These are phyloP conservation scores for Ogataea pignaliae DNA, from an alignment of 805 yeast species.

Conservation along the genomic window DNA sequence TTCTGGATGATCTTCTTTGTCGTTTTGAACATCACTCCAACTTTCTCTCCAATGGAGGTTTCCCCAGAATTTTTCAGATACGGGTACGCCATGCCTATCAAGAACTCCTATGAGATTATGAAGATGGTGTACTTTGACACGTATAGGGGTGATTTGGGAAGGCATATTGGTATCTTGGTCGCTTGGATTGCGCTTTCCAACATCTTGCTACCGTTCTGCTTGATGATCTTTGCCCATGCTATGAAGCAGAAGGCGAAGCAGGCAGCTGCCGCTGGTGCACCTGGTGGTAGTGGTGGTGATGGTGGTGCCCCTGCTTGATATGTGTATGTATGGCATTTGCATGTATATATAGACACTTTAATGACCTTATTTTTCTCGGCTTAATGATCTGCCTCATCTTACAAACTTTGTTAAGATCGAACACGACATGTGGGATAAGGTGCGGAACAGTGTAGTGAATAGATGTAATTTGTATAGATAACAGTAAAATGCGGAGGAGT, in stretches of 20 bases:
- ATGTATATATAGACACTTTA: too few relatives aligned
- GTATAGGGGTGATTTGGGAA: slow-evolving; percentile 42
- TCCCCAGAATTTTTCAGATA: slow-evolving; percentile 53
- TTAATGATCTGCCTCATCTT: too few relatives aligned
- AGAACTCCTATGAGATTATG: slow-evolving; percentile 57
- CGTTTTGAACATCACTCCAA: slow-evolving; percentile 61
- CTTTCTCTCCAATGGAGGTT: slow-evolving; percentile 61
- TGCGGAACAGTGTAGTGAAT: too few relatives aligned
- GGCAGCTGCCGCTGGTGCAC: not conserved
- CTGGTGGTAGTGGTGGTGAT: not conserved
- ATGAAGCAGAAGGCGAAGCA: slow-evolving; percentile 8
- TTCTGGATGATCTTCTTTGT: slow-evolving; percentile 74
- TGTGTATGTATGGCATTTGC: too few relatives aligned
- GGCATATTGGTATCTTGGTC: slow-evolving; percentile 17
- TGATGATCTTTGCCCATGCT: slow-evolving; percentile 9
- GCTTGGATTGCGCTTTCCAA: slow-evolving; percentile 19
- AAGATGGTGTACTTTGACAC: slow-evolving; percentile 57
- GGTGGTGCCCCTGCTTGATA: not conserved
- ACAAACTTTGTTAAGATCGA: too few relatives aligned
- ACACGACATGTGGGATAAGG: too few relatives aligned
- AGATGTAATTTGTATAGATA: too few relatives aligned
- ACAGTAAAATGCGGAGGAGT: too few relatives aligned
- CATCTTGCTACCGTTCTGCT: slow-evolving; percentile 2
- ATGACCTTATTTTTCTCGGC: too few relatives aligned
- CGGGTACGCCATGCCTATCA: slow-evolving; percentile 68